phyloP scores from a whole-genome alignment of 1,139 yeast species.

The Blastobotrys raffinosifermentans region DNA sequence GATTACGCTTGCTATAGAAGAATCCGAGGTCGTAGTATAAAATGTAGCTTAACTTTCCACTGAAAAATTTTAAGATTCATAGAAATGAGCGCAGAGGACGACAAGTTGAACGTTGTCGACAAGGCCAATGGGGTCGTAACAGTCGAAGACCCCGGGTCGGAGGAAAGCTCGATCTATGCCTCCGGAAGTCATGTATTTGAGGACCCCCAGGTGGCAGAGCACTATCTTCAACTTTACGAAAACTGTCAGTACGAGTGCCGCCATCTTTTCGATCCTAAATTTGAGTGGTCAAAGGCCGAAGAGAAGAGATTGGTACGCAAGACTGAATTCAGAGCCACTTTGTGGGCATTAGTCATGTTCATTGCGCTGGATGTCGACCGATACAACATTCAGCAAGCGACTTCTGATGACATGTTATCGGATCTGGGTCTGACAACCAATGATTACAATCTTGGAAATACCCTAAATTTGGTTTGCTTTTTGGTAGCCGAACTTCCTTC shows the following conservation, averaged over 20 bases:
- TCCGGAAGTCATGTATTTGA: constrained; percentile 23
- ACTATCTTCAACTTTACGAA: constrained; percentile 40
- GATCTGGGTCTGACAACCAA: constrained; percentile 44
- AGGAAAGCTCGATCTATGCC: too few species aligned
- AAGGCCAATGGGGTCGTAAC: too few species aligned
- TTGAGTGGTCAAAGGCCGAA: constrained; percentile 44
- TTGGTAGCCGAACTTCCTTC: constrained; percentile 49
- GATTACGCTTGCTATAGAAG: too few species aligned
- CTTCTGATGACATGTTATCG: constrained; percentile 43
- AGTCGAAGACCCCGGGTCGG: too few species aligned
- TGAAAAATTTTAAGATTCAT: too few species aligned
- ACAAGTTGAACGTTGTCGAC: too few species aligned
- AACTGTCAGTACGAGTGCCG: constrained; percentile 42
- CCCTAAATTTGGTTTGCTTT: constrained; percentile 41
- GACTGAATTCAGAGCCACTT: constrained; percentile 41
- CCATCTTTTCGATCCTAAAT: constrained; percentile 41
- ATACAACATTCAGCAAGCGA: constrained; percentile 46
- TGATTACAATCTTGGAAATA: constrained; percentile 46
- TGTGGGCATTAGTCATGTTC: constrained; percentile 46
- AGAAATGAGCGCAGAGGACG: too few species aligned
- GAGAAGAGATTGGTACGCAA: constrained; percentile 40
- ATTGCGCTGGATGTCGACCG: constrained; percentile 48
- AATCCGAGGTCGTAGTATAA: too few species aligned
- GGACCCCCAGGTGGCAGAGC: constrained; percentile 41
- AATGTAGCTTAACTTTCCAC: too few species aligned